Conservation (phyloP, 305 asterid genomes). For the Fraxinus latifolia region DNA sequence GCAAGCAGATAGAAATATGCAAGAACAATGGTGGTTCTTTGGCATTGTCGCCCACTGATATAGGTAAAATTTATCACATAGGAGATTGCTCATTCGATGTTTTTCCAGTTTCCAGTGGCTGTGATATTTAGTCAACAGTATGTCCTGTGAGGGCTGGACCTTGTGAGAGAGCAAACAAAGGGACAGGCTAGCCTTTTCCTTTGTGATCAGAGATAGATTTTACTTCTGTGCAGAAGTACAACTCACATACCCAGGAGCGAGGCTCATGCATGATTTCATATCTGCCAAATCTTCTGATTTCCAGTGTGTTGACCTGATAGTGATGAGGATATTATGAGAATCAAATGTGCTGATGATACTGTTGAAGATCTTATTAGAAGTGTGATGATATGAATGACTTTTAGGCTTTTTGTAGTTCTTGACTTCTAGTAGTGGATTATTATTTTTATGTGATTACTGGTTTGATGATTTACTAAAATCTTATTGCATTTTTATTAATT, state of each 20-base stretch:
- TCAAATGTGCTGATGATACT: neutral
- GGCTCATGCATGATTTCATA: neutral
- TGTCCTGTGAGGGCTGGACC: conserved; percentile 1
- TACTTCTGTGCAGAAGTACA: neutral
- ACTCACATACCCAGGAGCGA: neutral
- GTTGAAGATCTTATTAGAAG: neutral
- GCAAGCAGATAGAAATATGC: conserved; percentile 65
- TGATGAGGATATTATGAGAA: neutral
- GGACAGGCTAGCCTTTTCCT: neutral
- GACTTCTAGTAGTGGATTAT: neutral
- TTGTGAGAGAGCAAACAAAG: neutral
- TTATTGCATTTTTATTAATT: neutral
- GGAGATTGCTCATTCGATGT: conserved; percentile 8
- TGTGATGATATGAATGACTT: neutral
- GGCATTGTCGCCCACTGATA: conserved; percentile 34
- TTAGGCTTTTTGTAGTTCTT: neutral
- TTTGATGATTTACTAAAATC: neutral
- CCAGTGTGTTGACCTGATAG: neutral
- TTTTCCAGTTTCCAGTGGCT: neutral
- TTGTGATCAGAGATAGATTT: neutral
- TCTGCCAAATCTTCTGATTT: neutral
- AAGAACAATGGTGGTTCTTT: conserved; percentile 47
- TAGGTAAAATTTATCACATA: conserved; percentile 43
- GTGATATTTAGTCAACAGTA: conserved; percentile 2
- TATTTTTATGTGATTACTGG: neutral